These are phyloP conservation scores for Cladorrhinum samala DNA, from an alignment of 495 filamentous ascomycete species.

Conservation along the genomic window DNA sequence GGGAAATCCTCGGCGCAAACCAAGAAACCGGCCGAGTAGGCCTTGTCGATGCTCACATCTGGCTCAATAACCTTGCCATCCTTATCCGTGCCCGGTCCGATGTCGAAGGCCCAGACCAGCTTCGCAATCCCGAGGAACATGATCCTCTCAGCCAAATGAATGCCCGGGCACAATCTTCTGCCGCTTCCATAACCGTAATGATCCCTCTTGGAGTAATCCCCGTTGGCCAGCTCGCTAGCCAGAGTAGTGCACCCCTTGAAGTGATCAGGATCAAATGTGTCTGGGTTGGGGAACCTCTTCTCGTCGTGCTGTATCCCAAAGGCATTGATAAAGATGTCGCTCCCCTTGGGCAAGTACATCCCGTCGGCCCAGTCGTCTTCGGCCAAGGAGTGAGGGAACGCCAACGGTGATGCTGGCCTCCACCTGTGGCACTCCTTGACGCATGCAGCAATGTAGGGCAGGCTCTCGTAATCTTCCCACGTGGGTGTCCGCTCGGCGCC, in stretches of 20 bases:
- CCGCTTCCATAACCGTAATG: constrained; percentile 50
- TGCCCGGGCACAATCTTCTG: constrained; percentile 50
- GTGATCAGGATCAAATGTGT: constrained; percentile 40
- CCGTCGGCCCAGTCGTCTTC: constrained; percentile 37
- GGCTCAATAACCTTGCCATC: constrained; percentile 20
- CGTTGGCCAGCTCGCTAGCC: constrained; percentile 22
- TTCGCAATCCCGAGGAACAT: constrained; percentile 43
- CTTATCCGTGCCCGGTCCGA: constrained; percentile 25
- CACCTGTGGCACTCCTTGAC: constrained; percentile 39
- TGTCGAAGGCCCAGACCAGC: constrained; percentile 48
- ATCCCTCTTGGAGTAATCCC: constrained; percentile 35
- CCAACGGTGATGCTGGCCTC: constrained; percentile 30
- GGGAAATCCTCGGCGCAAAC: constrained; percentile 28
- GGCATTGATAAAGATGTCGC: constrained; percentile 39
- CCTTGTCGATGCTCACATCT: constrained; percentile 21
- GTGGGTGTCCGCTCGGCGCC: constrained; percentile 30
- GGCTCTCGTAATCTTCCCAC: constrained; percentile 29
- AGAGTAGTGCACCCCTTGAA: constrained; percentile 31
- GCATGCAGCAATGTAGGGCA: constrained; percentile 38
- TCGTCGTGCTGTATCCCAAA: constrained; percentile 33
- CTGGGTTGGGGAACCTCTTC: constrained; percentile 33
- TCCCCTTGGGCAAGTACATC: constrained; percentile 38
- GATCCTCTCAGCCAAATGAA: constrained; percentile 48
- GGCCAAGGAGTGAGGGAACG: constrained; percentile 26
- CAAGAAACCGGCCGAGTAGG: constrained; percentile 37